Evolutionary conservation across 139 green algal species (phyloP).

Genomic region (Coccomyxa sp.): DNA sequence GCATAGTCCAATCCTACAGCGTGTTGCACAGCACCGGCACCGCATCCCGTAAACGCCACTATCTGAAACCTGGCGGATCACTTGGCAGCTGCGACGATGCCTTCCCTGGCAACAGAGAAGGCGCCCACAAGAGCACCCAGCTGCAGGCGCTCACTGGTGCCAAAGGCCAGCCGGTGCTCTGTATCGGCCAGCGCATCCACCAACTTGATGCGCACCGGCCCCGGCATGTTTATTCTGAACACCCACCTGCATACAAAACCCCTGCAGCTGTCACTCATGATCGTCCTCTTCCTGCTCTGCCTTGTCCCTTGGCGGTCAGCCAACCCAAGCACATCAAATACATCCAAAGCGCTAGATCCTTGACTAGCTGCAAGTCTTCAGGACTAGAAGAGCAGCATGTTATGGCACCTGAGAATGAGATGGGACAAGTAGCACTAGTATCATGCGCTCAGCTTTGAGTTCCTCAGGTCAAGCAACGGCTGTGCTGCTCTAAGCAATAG

Average conservation of each 20-base stretch:
- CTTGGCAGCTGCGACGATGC: not conserved
- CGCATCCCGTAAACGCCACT: too few species aligned
- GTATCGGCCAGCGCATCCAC: conserved; percentile 78
- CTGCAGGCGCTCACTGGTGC: conserved; percentile 82
- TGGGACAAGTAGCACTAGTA: too few species aligned
- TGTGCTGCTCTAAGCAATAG: too few species aligned
- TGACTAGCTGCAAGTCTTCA: not conserved
- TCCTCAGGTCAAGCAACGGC: too few species aligned
- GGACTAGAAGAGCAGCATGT: too few species aligned
- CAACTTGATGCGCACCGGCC: conserved; percentile 51
- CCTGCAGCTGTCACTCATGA: not conserved
- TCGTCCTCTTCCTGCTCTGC: not conserved
- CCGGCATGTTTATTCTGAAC: conserved; percentile 71
- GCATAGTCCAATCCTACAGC: too few species aligned
- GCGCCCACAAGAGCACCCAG: conserved; percentile 75
- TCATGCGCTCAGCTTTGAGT: too few species aligned
- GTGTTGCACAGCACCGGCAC: too few species aligned
- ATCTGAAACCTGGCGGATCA: not conserved
- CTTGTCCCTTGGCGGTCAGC: not conserved
- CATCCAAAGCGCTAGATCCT: not conserved
- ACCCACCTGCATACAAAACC: conserved; percentile 51
- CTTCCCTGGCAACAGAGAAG: conserved; percentile 40
- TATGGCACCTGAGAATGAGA: too few species aligned
- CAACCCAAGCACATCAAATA: not conserved
- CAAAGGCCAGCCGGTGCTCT: conserved; percentile 81